phyloP scores from a whole-genome alignment of 768 basidiomycete species.

The Phaeotremella fagi region DNA sequence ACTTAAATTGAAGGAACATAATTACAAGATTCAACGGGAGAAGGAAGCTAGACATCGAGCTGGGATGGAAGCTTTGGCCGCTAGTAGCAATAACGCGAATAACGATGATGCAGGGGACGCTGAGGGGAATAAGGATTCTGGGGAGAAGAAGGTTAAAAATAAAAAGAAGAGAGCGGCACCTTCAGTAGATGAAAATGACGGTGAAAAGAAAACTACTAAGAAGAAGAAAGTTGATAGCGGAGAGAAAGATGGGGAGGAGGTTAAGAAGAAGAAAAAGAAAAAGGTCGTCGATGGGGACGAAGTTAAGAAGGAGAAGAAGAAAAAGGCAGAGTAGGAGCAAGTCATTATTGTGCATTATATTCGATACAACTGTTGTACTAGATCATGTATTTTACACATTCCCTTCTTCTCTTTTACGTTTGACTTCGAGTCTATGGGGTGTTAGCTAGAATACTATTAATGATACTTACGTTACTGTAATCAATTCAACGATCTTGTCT shows the following conservation, averaged over 20 bases:
- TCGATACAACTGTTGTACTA: neutral
- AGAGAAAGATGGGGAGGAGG: conserved; percentile 3
- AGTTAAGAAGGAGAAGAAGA: neutral
- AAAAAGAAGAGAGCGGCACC: conserved; percentile 28
- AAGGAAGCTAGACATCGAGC: conserved; percentile 4
- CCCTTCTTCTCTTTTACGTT: conserved; percentile 11
- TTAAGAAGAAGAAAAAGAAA: conserved; percentile 12
- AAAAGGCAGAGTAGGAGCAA: conserved; percentile 1
- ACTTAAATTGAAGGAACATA: conserved; percentile 25
- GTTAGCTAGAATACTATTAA: neutral
- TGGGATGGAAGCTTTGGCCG: conserved; percentile 19
- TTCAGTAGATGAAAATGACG: neutral
- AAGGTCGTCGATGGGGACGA: neutral
- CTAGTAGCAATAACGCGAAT: conserved; percentile 1
- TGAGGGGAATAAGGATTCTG: conserved; percentile 4
- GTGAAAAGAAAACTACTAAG: conserved; percentile 2
- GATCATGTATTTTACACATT: neutral
- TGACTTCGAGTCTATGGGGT: conserved; percentile 10
- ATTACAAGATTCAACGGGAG: neutral
- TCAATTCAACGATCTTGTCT: conserved; percentile 39
- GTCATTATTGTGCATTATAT: neutral
- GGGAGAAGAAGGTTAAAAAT: conserved; percentile 13
- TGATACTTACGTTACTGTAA: conserved; percentile 35
- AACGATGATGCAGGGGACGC: neutral
- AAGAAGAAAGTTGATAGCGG: conserved; percentile 15